Percentiles rank a stretch among this genome's conserved stretches.
These are phyloP conservation scores for Apiospora hydei DNA, from an alignment of 2,329 filamentous ascomycete genomes.

Conservation along the genomic window DNA sequence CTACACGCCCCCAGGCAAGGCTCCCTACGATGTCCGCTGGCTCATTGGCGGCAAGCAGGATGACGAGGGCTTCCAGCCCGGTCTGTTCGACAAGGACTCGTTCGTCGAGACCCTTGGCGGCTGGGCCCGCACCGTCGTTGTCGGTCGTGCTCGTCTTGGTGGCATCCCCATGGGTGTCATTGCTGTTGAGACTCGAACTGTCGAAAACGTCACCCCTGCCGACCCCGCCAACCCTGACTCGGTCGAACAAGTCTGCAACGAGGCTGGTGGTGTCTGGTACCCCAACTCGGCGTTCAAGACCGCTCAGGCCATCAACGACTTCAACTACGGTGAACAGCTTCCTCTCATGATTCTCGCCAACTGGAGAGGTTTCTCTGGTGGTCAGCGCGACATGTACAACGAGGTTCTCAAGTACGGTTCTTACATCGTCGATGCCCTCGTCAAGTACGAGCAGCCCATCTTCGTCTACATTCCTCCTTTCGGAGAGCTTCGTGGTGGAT, in stretches of 20 bases:
- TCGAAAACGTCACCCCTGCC: conserved; percentile 96
- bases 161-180: conserved; percentile 99
- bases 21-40: conserved; percentile 91
- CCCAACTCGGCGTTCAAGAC: conserved; percentile 99
- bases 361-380: conserved; percentile 99
- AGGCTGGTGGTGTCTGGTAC: conserved; percentile 99
- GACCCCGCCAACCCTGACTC: conserved; percentile 98
- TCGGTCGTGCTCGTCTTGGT: conserved; percentile 93
- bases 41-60: conserved; percentile 89
- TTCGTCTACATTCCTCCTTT: conserved; percentile 99
- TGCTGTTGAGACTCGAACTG: conserved; percentile 90
- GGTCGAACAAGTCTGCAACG: conserved; percentile 91
- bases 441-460: conserved; percentile 98
- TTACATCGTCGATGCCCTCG: conserved; percentile 97
- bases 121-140: conserved; percentile 96
- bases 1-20: conserved; percentile 82
- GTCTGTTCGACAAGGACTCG: conserved; percentile 95
- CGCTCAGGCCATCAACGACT: conserved; percentile 97
- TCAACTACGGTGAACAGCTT: conserved; percentile 98
- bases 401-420: conserved; percentile 99
- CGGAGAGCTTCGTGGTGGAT: conserved; percentile 96
- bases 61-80: conserved; percentile 84
- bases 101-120: conserved; percentile 97
- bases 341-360: conserved; percentile 99
- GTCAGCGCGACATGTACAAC: conserved; percentile 99